Evolutionary conservation across 169 alveolate genomes (phyloP).

Genomic region (Cryptosporidium xiaoi): DNA sequence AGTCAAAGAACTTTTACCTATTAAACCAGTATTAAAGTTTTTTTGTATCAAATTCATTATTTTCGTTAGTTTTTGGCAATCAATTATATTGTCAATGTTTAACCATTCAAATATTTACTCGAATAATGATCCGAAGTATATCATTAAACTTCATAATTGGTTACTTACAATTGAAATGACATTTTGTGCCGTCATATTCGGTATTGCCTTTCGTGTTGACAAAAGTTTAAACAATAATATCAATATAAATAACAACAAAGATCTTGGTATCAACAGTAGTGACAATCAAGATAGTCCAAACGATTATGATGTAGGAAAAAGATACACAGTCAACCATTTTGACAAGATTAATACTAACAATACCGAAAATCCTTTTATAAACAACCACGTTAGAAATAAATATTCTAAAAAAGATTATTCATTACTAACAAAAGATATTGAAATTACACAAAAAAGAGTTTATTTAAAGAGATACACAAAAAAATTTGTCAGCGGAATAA

Average conservation of each 20-base stretch:
- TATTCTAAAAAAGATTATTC: no score
- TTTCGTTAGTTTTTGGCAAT: constrained; percentile 65
- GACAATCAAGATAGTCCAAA: not conserved
- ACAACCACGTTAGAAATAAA: no score
- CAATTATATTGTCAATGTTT: constrained; percentile 44
- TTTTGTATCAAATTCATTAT: constrained; percentile 59
- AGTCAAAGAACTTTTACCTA: constrained; percentile 23
- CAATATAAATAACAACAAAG: not conserved
- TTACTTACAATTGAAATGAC: constrained; percentile 69
- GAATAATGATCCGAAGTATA: constrained; percentile 10
- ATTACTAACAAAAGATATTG: no score
- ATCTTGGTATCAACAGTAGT: not conserved
- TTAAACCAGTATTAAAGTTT: constrained; percentile 51
- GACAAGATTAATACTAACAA: not conserved
- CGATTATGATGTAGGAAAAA: not conserved
- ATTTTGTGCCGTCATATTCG: constrained; percentile 46
- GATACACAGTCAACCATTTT: not conserved
- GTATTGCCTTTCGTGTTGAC: constrained; percentile 39
- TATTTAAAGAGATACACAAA: no score
- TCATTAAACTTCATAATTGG: constrained; percentile 51
- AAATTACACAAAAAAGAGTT: no score
- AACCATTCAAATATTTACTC: constrained; percentile 17
- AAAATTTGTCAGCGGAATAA: not conserved
- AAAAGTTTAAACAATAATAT: constrained; percentile 6
- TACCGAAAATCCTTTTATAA: no score